Conservation (phyloP, 495 filamentous ascomycete genomes). For the Lophiotrema nucula region DNA sequence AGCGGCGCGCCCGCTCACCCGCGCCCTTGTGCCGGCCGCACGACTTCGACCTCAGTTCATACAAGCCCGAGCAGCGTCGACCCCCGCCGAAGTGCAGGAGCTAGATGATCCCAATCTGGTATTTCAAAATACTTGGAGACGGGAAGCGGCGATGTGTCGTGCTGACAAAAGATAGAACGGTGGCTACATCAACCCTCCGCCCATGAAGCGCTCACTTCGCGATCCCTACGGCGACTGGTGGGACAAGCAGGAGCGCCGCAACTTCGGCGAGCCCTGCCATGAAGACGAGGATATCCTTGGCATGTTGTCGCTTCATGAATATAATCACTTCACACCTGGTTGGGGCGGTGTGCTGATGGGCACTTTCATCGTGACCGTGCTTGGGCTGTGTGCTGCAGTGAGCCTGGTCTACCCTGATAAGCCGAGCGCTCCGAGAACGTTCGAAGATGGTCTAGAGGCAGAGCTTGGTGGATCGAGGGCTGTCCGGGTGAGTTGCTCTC, state of each 20-base stretch:
- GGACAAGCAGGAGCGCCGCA: conserved; percentile 94
- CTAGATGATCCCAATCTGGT: conserved; percentile 78
- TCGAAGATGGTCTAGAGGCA: conserved; percentile 75
- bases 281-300: conserved; percentile 96
- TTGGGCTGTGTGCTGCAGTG: conserved; percentile 69
- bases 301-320: conserved; percentile 84
- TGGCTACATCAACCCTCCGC: conserved; percentile 84
- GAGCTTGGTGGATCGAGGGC: conserved; percentile 74
- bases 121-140: conserved; percentile 18
- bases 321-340: conserved; percentile 74
- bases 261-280: conserved; percentile 92
- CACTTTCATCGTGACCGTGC: conserved; percentile 66
- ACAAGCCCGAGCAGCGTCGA: conserved; percentile 26
- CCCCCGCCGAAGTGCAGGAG: conserved; percentile 51
- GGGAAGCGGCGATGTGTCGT: neutral
- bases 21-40: conserved; percentile 33
- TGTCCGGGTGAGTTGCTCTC: conserved; percentile 34
- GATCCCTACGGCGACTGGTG: conserved; percentile 95
- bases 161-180: conserved; percentile 64
- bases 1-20: conserved; percentile 45
- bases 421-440: conserved; percentile 72
- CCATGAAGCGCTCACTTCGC: conserved; percentile 79
- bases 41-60: conserved; percentile 24
- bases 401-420: conserved; percentile 81
- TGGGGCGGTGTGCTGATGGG: conserved; percentile 74